A percentile compares a stretch with the other conserved stretches of the same genome.
phyloP scores from a whole-genome alignment of 331 rosid species.

The Acacia pycnantha region DNA sequence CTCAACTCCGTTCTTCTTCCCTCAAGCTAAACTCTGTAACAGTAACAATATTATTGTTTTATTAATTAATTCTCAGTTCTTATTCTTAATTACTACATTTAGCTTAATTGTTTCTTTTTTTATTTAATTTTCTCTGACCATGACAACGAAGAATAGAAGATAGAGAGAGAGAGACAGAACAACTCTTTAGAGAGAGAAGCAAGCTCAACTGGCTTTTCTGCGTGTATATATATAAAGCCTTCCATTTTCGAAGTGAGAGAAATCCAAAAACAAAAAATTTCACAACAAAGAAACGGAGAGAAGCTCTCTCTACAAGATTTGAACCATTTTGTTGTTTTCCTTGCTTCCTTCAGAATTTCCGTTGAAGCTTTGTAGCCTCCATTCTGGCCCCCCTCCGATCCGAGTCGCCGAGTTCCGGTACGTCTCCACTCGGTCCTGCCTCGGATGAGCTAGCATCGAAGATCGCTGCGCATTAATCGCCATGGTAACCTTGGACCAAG shows the following conservation, averaged over 20 bases:
- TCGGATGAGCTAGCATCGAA: slow-evolving; percentile 61
- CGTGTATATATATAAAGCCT: background rate
- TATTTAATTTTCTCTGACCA: background rate
- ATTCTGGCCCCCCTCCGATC: slow-evolving; percentile 46
- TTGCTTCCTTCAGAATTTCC: slow-evolving; percentile 13
- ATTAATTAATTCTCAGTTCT: background rate
- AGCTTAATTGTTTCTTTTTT: background rate
- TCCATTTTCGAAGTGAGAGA: slow-evolving; percentile 16
- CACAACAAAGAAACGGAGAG: background rate
- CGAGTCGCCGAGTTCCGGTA: slow-evolving; percentile 42
- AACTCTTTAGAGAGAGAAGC: slow-evolving; percentile 42
- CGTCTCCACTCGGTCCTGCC: slow-evolving; percentile 40
- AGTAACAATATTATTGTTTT: background rate
- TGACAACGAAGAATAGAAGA: background rate
- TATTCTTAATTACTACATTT: background rate
- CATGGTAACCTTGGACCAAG: slow-evolving; percentile 50
- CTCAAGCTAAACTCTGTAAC: slow-evolving; percentile 14
- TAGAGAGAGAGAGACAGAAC: slow-evolving; percentile 36
- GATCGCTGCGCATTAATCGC: slow-evolving; percentile 51
- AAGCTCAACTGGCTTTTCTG: slow-evolving; percentile 34
- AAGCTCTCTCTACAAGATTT: slow-evolving; percentile 29
- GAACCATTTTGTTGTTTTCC: background rate
- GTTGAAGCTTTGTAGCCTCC: slow-evolving; percentile 31
- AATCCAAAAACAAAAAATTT: background rate
- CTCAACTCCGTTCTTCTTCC: background rate